A percentile compares a stretch with the other conserved stretches of the same genome.
Conservation (phyloP, 179 eudicot genomes). For the Silene noctiflora region DNA sequence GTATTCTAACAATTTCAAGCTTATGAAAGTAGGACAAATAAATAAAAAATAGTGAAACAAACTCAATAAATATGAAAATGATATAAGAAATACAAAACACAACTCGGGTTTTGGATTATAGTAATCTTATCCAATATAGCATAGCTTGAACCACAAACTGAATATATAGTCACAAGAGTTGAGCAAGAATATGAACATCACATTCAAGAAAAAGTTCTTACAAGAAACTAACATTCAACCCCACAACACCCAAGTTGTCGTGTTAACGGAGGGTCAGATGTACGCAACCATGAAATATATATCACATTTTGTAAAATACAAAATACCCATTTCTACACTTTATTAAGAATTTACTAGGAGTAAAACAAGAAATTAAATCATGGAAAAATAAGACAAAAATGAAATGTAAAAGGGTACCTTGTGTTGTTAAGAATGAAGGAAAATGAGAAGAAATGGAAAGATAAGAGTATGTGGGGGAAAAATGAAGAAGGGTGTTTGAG, state of each 20-base stretch:
- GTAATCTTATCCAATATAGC: constrained; percentile 5
- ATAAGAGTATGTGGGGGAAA: constrained; percentile 18
- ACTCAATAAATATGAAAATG: constrained; percentile 9
- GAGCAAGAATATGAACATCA: background rate
- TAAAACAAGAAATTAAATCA: background rate
- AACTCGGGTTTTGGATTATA: background rate
- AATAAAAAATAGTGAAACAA: too few relatives aligned
- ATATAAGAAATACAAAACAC: background rate
- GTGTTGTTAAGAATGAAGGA: constrained; percentile 4
- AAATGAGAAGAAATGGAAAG: background rate
- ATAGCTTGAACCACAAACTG: constrained; percentile 6
- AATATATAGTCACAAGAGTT: constrained; percentile 13
- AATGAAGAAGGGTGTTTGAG: constrained; percentile 26
- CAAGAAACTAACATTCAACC: background rate
- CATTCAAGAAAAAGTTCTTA: background rate
- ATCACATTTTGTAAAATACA: background rate
- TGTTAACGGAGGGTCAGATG: background rate
- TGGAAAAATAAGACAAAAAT: background rate
- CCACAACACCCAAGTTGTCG: background rate
- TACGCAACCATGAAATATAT: constrained; percentile 5
- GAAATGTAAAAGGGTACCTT: constrained; percentile 6
- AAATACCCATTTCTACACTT: background rate
- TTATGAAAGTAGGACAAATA: too few relatives aligned
- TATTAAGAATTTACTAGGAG: background rate
- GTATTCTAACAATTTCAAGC: too few relatives aligned